These are phyloP conservation scores for Alectoria sarmentosa DNA, from an alignment of 495 filamentous ascomycete species.

Conservation along the genomic window DNA sequence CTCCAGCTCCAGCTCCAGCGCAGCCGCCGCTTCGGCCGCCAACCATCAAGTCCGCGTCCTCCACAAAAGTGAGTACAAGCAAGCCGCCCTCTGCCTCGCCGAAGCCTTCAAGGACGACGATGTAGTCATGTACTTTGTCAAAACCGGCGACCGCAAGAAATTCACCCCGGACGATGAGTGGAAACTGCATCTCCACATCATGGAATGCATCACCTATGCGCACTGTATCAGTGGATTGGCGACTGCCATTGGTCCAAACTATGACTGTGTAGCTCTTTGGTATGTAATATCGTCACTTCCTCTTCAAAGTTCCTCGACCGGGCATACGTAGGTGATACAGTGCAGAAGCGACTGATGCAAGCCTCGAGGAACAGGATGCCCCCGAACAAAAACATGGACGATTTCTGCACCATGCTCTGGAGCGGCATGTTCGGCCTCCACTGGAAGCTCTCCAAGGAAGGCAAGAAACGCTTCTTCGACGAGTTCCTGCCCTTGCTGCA, in stretches of 20 bases:
- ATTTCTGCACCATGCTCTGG: constrained; percentile 59
- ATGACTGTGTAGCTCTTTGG: constrained; percentile 72
- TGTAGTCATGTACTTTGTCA: constrained; percentile 61
- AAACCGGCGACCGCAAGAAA: constrained; percentile 55
- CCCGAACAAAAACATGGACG: constrained; percentile 65
- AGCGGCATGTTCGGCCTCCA: constrained; percentile 69
- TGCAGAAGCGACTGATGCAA: background rate
- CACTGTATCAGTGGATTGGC: constrained; percentile 65
- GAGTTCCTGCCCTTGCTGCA: constrained; percentile 74
- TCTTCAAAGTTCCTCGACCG: background rate
- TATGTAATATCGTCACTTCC: constrained; percentile 38
- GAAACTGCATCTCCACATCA: constrained; percentile 64
- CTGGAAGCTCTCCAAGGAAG: constrained; percentile 53
- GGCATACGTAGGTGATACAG: too few species aligned
- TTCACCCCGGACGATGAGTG: constrained; percentile 58
- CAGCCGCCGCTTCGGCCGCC: background rate
- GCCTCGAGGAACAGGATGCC: constrained; percentile 53
- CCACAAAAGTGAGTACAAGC: constrained; percentile 53
- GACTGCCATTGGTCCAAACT: constrained; percentile 63
- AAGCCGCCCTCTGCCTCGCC: constrained; percentile 60
- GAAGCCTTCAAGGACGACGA: constrained; percentile 71
- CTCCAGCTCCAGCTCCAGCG: constrained; percentile 24
- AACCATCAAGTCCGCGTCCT: constrained; percentile 48
- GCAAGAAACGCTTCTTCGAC: constrained; percentile 60
- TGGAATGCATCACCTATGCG: constrained; percentile 64